phyloP scores from a whole-genome alignment of 2,329 filamentous ascomycete species.

The Alternaria postmessia region DNA sequence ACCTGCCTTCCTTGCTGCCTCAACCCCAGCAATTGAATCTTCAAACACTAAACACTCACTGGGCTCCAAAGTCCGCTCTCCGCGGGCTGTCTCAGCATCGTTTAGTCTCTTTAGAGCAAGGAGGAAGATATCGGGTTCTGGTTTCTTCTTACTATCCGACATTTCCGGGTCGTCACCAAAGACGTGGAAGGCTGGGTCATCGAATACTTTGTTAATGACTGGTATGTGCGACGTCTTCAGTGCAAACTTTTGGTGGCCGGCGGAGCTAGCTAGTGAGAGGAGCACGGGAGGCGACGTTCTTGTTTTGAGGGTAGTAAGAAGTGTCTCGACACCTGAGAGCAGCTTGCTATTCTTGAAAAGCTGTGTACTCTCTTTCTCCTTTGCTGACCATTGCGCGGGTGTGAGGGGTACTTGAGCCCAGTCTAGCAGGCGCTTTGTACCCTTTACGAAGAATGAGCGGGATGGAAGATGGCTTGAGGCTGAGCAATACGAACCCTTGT shows the following conservation, averaged over 20 bases:
- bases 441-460: conserved; percentile 12
- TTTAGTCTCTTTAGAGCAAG: conserved; percentile 9
- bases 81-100: background rate
- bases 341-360: conserved; percentile 21
- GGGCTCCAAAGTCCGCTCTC: background rate
- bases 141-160: conserved; percentile 15
- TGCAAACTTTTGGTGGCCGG: conserved; percentile 4
- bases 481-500: conserved; percentile 12
- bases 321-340: conserved; percentile 1
- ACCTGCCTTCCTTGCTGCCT: conserved; percentile 3
- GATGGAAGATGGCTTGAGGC: background rate
- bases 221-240: conserved; percentile 9
- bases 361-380: conserved; percentile 16
- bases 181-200: conserved; percentile 5
- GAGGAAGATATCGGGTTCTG: conserved; percentile 14
- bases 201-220: background rate
- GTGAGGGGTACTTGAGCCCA: conserved; percentile 32
- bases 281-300: conserved; percentile 2
- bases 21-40: conserved; percentile 12
- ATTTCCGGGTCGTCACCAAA: conserved; percentile 14
- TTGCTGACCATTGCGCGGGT: conserved; percentile 23
- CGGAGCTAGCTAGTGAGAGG: conserved; percentile 12
- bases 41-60: conserved; percentile 15
- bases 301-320: conserved; percentile 1
- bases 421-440: conserved; percentile 27